A percentile compares a stretch with the other conserved stretches of the same genome.
Evolutionary conservation across 768 basidiomycete species (phyloP).

Genomic region (Galerina marginata): DNA sequence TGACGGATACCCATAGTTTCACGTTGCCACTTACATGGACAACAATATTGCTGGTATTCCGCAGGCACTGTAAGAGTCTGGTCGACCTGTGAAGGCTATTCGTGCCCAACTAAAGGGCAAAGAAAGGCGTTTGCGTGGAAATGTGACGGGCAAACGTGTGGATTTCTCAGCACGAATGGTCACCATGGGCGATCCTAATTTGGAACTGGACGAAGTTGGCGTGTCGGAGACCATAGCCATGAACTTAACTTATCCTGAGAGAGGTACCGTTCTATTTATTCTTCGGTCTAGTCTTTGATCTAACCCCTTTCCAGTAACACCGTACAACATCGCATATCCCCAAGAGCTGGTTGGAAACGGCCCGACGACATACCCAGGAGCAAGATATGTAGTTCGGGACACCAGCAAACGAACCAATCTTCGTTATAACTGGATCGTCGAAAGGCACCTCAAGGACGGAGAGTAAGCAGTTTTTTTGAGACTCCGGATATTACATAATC

Average conservation of each 20-base stretch:
- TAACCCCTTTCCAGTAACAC: constrained; percentile 69
- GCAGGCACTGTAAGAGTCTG: constrained; percentile 96
- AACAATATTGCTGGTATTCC: constrained; percentile 99
- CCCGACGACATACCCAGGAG: constrained; percentile 93
- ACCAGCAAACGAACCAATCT: constrained; percentile 97
- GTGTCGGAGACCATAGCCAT: constrained; percentile 95
- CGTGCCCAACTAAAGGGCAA: constrained; percentile 98
- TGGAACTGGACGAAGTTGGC: constrained; percentile 96
- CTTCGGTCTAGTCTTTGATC: neutral
- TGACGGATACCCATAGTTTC: constrained; percentile 63
- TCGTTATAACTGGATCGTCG: constrained; percentile 98
- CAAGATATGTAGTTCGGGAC: constrained; percentile 95
- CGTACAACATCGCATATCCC: constrained; percentile 93
- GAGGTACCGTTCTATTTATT: constrained; percentile 56
- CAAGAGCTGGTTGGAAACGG: constrained; percentile 96
- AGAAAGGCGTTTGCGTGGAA: constrained; percentile 96
- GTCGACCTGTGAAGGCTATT: constrained; percentile 97
- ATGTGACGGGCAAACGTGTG: constrained; percentile 99
- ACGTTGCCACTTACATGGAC: constrained; percentile 99
- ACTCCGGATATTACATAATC: constrained; percentile 8
- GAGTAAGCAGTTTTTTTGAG: constrained; percentile 67
- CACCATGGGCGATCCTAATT: constrained; percentile 97
- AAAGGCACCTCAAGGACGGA: constrained; percentile 96
- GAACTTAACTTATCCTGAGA: constrained; percentile 96
- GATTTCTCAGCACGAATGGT: constrained; percentile 99